Evolutionary conservation across 108 stramenopile species (phyloP), one percentile per base, ranked within the genome.

Genomic region (Cyclostephanos invisitatus): DNA sequence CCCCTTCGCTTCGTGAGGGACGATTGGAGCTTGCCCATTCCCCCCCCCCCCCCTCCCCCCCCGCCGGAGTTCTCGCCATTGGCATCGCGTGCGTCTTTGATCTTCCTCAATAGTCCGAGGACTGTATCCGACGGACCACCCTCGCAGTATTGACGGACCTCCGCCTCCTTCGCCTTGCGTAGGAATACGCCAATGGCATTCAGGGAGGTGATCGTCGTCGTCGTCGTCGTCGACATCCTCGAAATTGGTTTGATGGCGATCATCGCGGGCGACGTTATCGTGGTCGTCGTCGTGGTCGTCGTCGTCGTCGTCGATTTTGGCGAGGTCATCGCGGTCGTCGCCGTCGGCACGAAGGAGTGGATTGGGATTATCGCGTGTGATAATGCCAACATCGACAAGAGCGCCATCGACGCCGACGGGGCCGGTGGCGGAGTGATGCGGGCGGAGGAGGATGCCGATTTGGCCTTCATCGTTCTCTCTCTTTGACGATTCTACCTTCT

Each of bases 141-240:
- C 65, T 85, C 67, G 48, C 85, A 70, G 62, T 89, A 89, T 78
- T 88, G 56, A 21, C 85, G 83, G 0, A 95, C 66, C 10, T 82
- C 83, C 24, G 88, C 87, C 68, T 95, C 88, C 68, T 95, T 95
- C 40, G 94, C 94, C 76, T 92, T 92, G 54, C 89, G 85, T 17
- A 86, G 87, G 38, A 95, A 81, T 27, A 85, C 91, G 25, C 90
- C 89, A 24, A 95, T 82, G 36, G 94, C 94, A 50, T 72, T 36
- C 11, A 94, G 85, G 49, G 75, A 62, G 42, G 77, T 82, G 15
- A 42, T 46, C n/a, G 37, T 70, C 37, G 36, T 67, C 24, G 18
- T 59, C n/a, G 15, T 6, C 18, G 49, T 56, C 36, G 14, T 20
- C n/a, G n/a, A n/a, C n/a, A n/a, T n/a, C n/a, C n/a, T n/a, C n/a